Conservation (phyloP, 2,329 filamentous ascomycete genomes). For the Cladosporium phlei region DNA sequence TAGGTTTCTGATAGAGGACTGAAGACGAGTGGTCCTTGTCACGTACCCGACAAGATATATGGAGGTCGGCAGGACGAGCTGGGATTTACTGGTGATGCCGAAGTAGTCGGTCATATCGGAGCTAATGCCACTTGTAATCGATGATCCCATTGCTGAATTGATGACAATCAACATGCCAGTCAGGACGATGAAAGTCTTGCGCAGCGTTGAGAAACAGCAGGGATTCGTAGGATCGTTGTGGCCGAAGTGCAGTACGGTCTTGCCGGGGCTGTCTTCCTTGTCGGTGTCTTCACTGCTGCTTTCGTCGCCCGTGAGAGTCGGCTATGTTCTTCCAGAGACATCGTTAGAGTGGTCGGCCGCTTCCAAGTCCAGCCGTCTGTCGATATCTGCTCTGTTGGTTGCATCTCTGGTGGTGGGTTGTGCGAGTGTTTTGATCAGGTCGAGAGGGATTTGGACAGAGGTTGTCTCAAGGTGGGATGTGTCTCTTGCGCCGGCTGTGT, state of each 20-base stretch:
- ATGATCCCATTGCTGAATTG: slow-evolving; percentile 64
- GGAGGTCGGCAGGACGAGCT: slow-evolving; percentile 45
- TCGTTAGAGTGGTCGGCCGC: not conserved
- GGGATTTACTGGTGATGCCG: slow-evolving; percentile 43
- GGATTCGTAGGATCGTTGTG: slow-evolving; percentile 31
- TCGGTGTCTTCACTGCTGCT: not conserved
- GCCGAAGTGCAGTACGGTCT: slow-evolving; percentile 29
- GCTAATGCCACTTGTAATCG: slow-evolving; percentile 54
- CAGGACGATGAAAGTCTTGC: slow-evolving; percentile 52
- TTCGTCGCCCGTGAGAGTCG: not conserved
- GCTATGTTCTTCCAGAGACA: slow-evolving; percentile 2
- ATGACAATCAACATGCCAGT: slow-evolving; percentile 57
- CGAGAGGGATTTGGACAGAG: not conserved
- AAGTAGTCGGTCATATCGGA: slow-evolving; percentile 53
- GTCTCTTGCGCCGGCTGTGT: not conserved
- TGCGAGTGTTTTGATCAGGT: slow-evolving; percentile 1
- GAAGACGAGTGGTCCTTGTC: slow-evolving; percentile 40
- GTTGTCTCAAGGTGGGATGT: no score
- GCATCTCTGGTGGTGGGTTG: slow-evolving; percentile 1
- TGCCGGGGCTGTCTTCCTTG: not conserved
- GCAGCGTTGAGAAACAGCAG: slow-evolving; percentile 32
- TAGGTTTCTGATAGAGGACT: slow-evolving; percentile 43
- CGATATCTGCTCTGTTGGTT: slow-evolving; percentile 3
- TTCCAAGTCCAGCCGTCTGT: slow-evolving; percentile 4
- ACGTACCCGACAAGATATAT: slow-evolving; percentile 49